A percentile compares a stretch with the other conserved stretches of the same genome.
Evolutionary conservation across 257 asterid genomes (phyloP).

Genomic region (Linderniella brevidens): DNA sequence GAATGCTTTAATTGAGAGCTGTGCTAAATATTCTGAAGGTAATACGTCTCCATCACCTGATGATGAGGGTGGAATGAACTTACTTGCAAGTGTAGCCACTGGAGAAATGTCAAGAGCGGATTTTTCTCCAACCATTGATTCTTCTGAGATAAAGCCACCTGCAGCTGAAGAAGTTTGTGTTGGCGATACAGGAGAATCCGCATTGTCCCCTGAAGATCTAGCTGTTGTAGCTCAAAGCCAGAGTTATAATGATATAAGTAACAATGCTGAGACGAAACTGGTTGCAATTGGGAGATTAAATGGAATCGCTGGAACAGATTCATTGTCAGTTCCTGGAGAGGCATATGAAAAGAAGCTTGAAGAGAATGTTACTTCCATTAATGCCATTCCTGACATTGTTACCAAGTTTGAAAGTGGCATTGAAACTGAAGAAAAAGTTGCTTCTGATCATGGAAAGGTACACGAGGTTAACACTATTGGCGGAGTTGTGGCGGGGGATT

Average conservation of each 20-base stretch:
- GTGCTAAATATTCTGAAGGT: conserved; percentile 39
- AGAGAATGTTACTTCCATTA: conserved; percentile 13
- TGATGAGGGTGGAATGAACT: conserved; percentile 49
- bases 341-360: conserved; percentile 15
- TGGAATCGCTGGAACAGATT: neutral
- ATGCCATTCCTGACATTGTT: conserved; percentile 9
- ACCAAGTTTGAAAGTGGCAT: conserved; percentile 13
- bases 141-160: conserved; percentile 26
- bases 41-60: conserved; percentile 21
- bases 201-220: conserved; percentile 11
- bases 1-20: conserved; percentile 54
- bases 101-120: conserved; percentile 61
- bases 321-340: conserved; percentile 5
- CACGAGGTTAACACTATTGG: too few relatives aligned
- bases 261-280: conserved; percentile 19
- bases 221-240: conserved; percentile 7
- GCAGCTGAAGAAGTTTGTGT: conserved; percentile 21
- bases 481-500: conserved; percentile 8
- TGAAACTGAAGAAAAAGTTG: conserved; percentile 15
- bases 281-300: neutral
- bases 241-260: conserved; percentile 12
- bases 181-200: conserved; percentile 21
- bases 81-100: conserved; percentile 60
- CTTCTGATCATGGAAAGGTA: too few relatives aligned
- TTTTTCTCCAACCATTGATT: conserved; percentile 35